These are phyloP conservation scores for Dryadomyces quercus-mongolicae DNA, from an alignment of 2,329 filamentous ascomycete species.

Conservation along the genomic window DNA sequence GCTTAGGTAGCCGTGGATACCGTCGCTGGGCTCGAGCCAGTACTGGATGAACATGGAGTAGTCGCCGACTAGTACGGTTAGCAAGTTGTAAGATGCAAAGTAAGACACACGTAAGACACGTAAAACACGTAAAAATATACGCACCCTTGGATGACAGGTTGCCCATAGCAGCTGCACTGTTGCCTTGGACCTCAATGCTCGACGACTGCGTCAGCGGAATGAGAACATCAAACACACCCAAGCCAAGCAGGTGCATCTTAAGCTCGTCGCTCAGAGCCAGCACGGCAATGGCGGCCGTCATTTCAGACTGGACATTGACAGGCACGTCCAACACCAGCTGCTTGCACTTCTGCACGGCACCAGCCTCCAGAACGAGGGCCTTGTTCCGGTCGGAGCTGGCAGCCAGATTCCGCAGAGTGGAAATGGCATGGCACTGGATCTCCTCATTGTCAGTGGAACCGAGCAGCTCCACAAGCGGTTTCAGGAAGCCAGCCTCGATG, in stretches of 20 bases:
- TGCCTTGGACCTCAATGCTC: slow-evolving; percentile 96
- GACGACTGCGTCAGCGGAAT: slow-evolving; percentile 91
- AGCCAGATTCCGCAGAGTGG: slow-evolving; percentile 86
- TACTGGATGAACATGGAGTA: slow-evolving; percentile 93
- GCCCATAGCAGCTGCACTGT: slow-evolving; percentile 89
- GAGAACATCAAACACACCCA: slow-evolving; percentile 91
- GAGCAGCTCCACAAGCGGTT: slow-evolving; percentile 83
- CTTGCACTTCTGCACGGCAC: slow-evolving; percentile 97
- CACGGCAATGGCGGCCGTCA: slow-evolving; percentile 98
- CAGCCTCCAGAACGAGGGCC: slow-evolving; percentile 89
- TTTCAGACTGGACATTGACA: slow-evolving; percentile 91
- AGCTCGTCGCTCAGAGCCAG: slow-evolving; percentile 90
- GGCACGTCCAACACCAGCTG: slow-evolving; percentile 89
- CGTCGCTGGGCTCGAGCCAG: slow-evolving; percentile 85
- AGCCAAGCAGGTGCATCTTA: slow-evolving; percentile 77
- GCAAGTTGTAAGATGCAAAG: background rate
- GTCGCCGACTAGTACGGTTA: slow-evolving; percentile 59
- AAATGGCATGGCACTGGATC: slow-evolving; percentile 97
- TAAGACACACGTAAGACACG: background rate
- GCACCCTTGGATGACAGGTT: slow-evolving; percentile 97
- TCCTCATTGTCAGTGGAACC: slow-evolving; percentile 97
- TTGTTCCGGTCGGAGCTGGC: slow-evolving; percentile 98
- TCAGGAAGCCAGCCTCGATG: slow-evolving; percentile 92
- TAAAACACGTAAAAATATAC: slow-evolving; percentile 28
- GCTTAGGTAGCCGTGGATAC: slow-evolving; percentile 89